Percentiles rank a stretch among this genome's conserved stretches.
These are phyloP conservation scores for Cryptococcus floricola DNA, from an alignment of 1,284 basidiomycete genomes.

Conservation along the genomic window DNA sequence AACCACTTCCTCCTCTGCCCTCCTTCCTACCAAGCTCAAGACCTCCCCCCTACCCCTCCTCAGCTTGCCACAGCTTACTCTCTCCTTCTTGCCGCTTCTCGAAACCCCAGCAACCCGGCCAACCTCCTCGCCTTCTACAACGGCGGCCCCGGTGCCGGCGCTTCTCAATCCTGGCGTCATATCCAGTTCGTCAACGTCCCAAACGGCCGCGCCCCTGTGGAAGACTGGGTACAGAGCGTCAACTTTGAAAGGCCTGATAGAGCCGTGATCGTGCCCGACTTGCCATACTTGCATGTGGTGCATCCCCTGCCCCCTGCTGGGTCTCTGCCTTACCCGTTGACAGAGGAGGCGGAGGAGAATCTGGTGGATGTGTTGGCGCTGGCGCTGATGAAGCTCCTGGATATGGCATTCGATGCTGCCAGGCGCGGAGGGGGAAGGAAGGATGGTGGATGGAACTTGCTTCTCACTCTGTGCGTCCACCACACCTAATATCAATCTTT, in stretches of 20 bases:
- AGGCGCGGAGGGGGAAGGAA: conserved; percentile 32
- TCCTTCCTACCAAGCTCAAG: conserved; percentile 55
- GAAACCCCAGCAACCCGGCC: conserved; percentile 54
- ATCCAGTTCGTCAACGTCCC: conserved; percentile 68
- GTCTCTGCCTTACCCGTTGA: conserved; percentile 52
- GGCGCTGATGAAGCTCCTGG: conserved; percentile 69
- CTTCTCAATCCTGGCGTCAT: conserved; percentile 83
- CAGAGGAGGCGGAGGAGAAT: conserved; percentile 41
- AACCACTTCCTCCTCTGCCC: conserved; percentile 67
- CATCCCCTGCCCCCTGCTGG: conserved; percentile 52
- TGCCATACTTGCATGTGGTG: conserved; percentile 77
- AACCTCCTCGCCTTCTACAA: conserved; percentile 80
- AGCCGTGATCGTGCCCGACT: conserved; percentile 62
- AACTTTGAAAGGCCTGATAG: conserved; percentile 65
- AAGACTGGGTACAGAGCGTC: conserved; percentile 60
- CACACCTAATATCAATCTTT: neutral
- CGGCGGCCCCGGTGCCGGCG: conserved; percentile 74
- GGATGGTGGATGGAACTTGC: conserved; percentile 63
- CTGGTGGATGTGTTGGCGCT: conserved; percentile 59
- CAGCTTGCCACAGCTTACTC: conserved; percentile 71
- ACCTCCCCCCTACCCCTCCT: conserved; percentile 67
- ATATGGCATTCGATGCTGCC: conserved; percentile 67
- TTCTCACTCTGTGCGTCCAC: conserved; percentile 61
- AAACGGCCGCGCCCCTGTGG: conserved; percentile 65
- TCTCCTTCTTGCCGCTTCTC: conserved; percentile 62